Conservation (phyloP, 208 protist species). For the Tetramitus jugosus region DNA sequence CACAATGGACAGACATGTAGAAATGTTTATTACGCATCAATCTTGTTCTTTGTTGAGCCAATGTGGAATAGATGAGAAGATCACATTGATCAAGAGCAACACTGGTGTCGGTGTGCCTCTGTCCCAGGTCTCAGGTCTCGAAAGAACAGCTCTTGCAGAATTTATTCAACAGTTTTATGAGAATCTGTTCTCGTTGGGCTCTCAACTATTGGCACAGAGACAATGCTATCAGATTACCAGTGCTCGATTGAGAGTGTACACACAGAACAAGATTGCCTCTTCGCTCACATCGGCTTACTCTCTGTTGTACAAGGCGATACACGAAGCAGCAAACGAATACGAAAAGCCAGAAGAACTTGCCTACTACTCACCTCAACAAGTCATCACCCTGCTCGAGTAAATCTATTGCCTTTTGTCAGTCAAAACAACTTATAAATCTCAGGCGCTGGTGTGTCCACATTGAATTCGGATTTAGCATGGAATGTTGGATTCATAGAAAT, state of each 20-base stretch:
- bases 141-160: not conserved
- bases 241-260: not conserved
- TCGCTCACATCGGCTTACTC: not conserved
- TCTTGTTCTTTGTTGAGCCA: not conserved
- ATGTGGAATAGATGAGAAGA: not conserved
- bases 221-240: not conserved
- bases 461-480: no score
- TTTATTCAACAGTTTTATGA: not conserved
- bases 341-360: conserved; percentile 14
- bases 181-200: not conserved
- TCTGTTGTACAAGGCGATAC: not conserved
- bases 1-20: not conserved
- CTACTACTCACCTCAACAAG: not conserved
- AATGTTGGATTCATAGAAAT: no score
- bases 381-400: not conserved
- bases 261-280: not conserved
- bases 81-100: not conserved
- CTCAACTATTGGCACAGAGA: not conserved
- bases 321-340: not conserved
- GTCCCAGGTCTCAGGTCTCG: not conserved
- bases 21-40: not conserved
- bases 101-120: not conserved
- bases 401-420: no score
- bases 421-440: no score
- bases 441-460: no score